A percentile compares a stretch with the other conserved stretches of the same genome.
Conservation (phyloP, 306 rosid species). For the Corylus heterophylla region DNA sequence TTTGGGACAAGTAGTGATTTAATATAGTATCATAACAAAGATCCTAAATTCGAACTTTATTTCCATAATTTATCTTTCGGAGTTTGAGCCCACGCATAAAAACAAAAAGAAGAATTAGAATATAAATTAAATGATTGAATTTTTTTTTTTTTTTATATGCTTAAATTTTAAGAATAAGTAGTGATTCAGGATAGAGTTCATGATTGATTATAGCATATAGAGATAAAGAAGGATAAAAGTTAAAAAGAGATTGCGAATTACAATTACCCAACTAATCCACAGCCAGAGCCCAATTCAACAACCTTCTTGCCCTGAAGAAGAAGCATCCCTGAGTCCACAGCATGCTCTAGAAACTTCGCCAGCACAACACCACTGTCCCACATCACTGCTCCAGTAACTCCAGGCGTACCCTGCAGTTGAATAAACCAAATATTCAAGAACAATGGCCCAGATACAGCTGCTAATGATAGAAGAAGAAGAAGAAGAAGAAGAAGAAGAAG, state of each 20-base stretch:
- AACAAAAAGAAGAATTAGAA: no score
- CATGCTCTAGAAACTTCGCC: constrained; percentile 82
- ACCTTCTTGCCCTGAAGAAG: constrained; percentile 64
- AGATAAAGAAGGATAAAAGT: background rate
- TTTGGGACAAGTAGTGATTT: no score
- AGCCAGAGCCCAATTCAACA: constrained; percentile 80
- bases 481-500: background rate
- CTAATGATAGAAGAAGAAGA: background rate
- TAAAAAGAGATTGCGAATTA: constrained; percentile 10
- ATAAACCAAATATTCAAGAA: constrained; percentile 17
- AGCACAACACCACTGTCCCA: constrained; percentile 86
- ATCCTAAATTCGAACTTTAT: no score
- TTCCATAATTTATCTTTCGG: no score
- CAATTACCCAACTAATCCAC: constrained; percentile 80
- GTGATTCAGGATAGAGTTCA: no score
- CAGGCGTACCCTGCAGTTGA: constrained; percentile 58
- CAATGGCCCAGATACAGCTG: constrained; percentile 12
- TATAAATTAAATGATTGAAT: no score
- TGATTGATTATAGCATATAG: no score
- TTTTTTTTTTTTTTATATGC: no score
- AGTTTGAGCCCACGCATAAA: no score
- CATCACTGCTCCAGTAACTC: constrained; percentile 88
- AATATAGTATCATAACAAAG: no score
- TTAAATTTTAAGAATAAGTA: no score
- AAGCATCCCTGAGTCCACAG: constrained; percentile 66